Evolutionary conservation across 176 grass and related monocot species (phyloP).

Genomic region (Musa schizocarpa): DNA sequence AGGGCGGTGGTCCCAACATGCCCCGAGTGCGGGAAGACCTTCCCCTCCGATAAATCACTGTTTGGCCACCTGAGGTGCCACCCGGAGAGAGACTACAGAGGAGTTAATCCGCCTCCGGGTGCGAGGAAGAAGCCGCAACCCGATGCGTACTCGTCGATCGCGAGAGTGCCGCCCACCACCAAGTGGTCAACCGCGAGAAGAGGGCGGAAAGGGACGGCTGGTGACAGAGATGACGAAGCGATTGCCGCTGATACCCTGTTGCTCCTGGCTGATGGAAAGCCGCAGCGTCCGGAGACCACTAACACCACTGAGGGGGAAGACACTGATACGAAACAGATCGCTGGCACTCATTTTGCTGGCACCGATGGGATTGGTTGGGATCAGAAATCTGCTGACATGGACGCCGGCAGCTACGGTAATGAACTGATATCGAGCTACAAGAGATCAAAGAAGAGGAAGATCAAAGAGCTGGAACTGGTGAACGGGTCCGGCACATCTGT

Average conservation of each 20-base stretch:
- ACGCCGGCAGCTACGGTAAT: neutral
- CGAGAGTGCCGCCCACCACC: neutral
- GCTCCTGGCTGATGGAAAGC: neutral
- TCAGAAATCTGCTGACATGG: too few species aligned
- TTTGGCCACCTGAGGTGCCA: slow-evolving; percentile 16
- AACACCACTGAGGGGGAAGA: neutral
- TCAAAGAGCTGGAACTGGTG: neutral
- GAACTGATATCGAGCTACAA: neutral
- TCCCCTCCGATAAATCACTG: neutral
- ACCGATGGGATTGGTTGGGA: neutral
- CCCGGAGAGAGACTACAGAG: neutral
- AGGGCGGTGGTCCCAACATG: neutral
- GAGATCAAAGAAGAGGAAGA: neutral
- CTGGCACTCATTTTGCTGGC: neutral
- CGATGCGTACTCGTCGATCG: neutral
- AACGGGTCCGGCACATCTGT: neutral
- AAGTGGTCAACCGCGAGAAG: neutral
- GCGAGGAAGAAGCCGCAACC: neutral
- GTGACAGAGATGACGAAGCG: neutral
- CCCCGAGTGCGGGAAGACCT: neutral
- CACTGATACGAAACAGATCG: neutral
- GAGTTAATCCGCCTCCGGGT: neutral
- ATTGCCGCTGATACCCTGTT: neutral
- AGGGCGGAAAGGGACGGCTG: neutral
- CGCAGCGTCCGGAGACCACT: neutral